Percentiles rank a stretch among this genome's conserved stretches.
phyloP scores from a whole-genome alignment of 2,329 filamentous ascomycete species.

The Magnaporthiopsis rhizophila region DNA sequence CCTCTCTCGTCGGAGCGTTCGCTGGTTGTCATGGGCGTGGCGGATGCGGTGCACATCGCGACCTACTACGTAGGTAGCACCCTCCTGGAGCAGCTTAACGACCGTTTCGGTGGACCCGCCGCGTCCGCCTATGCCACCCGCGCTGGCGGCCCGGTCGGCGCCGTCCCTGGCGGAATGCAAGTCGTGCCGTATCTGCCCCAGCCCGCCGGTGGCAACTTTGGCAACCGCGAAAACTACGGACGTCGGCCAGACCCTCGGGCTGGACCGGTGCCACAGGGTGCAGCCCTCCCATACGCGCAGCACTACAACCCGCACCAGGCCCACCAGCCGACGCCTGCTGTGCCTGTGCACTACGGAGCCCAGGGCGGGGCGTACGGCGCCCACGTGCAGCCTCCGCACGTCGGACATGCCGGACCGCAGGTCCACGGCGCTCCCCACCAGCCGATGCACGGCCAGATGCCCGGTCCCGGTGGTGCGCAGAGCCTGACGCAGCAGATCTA shows the following conservation, averaged over 20 bases:
- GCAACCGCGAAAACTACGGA: constrained; percentile 76
- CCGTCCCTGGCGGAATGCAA: constrained; percentile 95
- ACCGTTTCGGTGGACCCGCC: constrained; percentile 89
- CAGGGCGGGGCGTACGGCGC: constrained; percentile 71
- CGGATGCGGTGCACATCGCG: constrained; percentile 96
- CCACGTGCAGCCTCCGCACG: constrained; percentile 66
- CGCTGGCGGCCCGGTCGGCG: constrained; percentile 85
- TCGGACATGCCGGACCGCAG: constrained; percentile 51
- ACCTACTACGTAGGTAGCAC: constrained; percentile 98
- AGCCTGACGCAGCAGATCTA: constrained; percentile 91
- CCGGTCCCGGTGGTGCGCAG: constrained; percentile 55
- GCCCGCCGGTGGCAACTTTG: constrained; percentile 85
- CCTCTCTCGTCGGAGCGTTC: constrained; percentile 94
- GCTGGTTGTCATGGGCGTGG: constrained; percentile 95
- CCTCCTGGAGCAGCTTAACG: constrained; percentile 93
- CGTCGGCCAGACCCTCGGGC: constrained; percentile 67
- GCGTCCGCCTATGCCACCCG: constrained; percentile 97
- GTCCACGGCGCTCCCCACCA: constrained; percentile 62
- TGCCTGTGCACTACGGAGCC: constrained; percentile 71
- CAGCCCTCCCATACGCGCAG: constrained; percentile 63
- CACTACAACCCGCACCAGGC: constrained; percentile 60
- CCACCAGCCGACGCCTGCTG: constrained; percentile 56
- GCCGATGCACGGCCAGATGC: constrained; percentile 60
- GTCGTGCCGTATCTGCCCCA: constrained; percentile 97
- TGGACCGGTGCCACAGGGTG: constrained; percentile 51